These are phyloP conservation scores for Candida ficus DNA, from an alignment of 805 yeast genomes.

Conservation along the genomic window DNA sequence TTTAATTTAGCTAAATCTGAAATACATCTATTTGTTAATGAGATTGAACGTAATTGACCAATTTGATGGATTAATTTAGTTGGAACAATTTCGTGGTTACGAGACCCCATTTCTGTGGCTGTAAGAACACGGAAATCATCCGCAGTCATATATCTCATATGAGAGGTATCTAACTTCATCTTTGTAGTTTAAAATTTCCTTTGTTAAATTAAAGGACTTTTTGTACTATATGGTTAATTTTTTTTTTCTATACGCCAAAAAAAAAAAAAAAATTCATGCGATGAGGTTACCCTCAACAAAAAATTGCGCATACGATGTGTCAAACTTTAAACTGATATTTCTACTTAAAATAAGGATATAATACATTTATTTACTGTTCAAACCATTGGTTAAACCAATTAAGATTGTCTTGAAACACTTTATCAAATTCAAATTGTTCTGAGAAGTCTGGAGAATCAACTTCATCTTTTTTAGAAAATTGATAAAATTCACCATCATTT, in stretches of 20 bases:
- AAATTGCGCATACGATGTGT: too few relatives aligned
- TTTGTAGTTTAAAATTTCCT: too few relatives aligned
- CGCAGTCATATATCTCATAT: conserved; percentile 86
- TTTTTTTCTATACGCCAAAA: too few relatives aligned
- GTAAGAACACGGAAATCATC: conserved; percentile 88
- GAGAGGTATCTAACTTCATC: conserved; percentile 91
- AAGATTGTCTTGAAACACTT: conserved; percentile 37
- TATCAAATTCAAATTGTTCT: conserved; percentile 11
- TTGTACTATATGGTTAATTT: too few relatives aligned
- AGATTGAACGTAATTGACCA: conserved; percentile 69
- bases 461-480: conserved; percentile 36
- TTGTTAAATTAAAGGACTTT: too few relatives aligned
- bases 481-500: conserved; percentile 41
- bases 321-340: too few relatives aligned
- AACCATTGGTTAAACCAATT: conserved; percentile 55
- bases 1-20: conserved; percentile 84
- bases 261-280: too few relatives aligned
- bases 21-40: conserved; percentile 74
- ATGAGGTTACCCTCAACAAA: too few relatives aligned
- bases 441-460: too few relatives aligned
- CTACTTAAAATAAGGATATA: too few relatives aligned
- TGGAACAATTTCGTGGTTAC: conserved; percentile 94
- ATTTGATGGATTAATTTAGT: conserved; percentile 74
- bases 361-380: too few relatives aligned
- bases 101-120: conserved; percentile 86